Evolutionary conservation across 192 early-diverging fungal species (phyloP), one percentile per base, ranked within the genome.

Genomic region (Linnemannia exigua): DNA sequence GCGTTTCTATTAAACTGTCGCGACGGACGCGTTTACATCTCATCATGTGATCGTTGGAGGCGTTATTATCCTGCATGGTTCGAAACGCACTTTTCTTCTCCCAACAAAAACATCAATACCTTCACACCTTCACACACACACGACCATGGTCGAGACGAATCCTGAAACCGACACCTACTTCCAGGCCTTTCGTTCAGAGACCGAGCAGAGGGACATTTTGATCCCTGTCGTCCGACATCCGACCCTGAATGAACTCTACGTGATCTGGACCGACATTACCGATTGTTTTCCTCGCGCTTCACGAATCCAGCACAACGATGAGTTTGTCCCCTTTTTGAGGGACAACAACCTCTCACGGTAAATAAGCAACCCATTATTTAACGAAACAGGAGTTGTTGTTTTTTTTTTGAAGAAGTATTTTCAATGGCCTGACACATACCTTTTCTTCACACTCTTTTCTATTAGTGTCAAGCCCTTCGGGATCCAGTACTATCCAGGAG

Each of bases 191-290:
- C 68, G 77, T 7, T 69, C 69, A 33, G 28, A 33, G 9, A 28
- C 54, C 46, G 51, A 44, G 17, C 36, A 25, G 19, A 25, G 51
- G 22, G 28, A 22, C 3, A 37, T 80, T n/a, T 19, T 36, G 33
- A 80, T 80, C 50, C 79, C 79, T 16, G 50, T 67, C 38, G 48
- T 70, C 12, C 52, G 41, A 70, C 79, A 80, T 58, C 79, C 79
- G 2, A 20, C 48, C 63, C 38, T 67, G 5, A 47, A 63, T 41
- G 79, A 80, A 16, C 47, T n/a, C 35, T 80, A 75, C 51, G 48
- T 80, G 66, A 80, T 78, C 46, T 84, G 81, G 81, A 77, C 71
- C 31, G 81, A 84, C 70, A 77, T 84, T 31, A 74, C 70, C 46
- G 48, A 74, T 11, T 84, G 81, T 41, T 84, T 84, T 50, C 81